phyloP scores from a whole-genome alignment of 768 basidiomycete genomes.

The Xerocomellus intermedius region DNA sequence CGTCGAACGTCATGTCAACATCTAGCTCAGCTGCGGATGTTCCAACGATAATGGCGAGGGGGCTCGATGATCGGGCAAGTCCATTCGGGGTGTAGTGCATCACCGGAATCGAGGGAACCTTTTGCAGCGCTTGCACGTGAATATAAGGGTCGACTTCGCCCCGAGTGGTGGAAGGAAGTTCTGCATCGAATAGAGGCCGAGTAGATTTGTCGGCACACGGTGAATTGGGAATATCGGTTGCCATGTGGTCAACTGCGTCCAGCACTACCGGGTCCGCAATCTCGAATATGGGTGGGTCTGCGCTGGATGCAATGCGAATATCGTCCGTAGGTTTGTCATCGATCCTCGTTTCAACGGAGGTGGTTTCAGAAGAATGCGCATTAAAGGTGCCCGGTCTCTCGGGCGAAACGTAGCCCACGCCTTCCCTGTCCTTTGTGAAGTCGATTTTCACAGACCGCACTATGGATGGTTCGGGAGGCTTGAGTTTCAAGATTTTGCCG shows the following conservation, averaged over 20 bases:
- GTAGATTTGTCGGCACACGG: neutral
- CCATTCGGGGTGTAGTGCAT: neutral
- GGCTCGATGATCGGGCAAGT: neutral
- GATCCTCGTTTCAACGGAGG: neutral
- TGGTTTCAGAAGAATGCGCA: neutral
- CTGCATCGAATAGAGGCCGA: neutral
- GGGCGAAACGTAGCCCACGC: slow-evolving; percentile 23
- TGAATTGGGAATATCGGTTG: neutral
- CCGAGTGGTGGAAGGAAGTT: neutral
- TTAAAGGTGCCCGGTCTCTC: neutral
- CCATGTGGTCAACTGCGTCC: neutral
- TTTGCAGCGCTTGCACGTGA: neutral
- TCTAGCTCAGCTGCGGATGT: neutral
- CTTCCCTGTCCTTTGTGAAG: slow-evolving; percentile 26
- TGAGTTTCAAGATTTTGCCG: slow-evolving; percentile 25
- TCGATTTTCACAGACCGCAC: neutral
- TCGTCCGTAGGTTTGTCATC: neutral
- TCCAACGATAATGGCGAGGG: neutral
- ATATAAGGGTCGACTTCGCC: neutral
- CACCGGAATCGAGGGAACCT: neutral
- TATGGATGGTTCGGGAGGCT: neutral
- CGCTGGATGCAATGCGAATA: neutral
- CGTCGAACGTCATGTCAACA: slow-evolving; percentile 14
- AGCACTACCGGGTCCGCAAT: neutral
- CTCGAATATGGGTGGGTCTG: neutral